Evolutionary conservation across 371 early-diverging fungal species (phyloP), one percentile per base, ranked within the genome.

Genomic region (Circinella minor): DNA sequence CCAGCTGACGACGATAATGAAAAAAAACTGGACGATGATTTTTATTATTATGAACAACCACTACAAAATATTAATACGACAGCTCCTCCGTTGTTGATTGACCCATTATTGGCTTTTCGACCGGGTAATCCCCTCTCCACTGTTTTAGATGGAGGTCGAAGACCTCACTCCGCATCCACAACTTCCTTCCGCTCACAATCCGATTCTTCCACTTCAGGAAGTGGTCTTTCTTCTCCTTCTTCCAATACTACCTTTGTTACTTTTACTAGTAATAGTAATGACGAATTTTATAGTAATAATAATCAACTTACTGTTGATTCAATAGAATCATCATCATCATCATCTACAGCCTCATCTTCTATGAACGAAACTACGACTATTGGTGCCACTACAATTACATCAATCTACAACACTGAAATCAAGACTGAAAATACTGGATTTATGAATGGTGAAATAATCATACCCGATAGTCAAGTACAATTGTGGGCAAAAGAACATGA

Each of bases 401-500:
- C 59, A 15, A 47, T 14, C 4, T 49, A 71, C 37, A 55, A 49
- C 17, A 55, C 47, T 39, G 34, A 34, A 36, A 18, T 69, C 14
- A 63, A 54, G 15, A 60, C 74, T 8, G 71, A 74, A 20, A 67
- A 49, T 34, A 60, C 70, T 18, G 81, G 81, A 0, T 78, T 82
- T 43, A 63, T 79, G 27, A 62, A 57, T 48, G 82, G 82, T 17
- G 61, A 73, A 27, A 70, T 79, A 20, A 8, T 11, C 7, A 7
- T 82, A 14, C 65, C 80, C 11, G 71, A 77, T 67, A 54, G 65
- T n/a, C 59, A 54, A 17, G 70, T 79, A 4, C 65, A 68, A 39
- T 65, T 67, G 36, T 79, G 80, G 82, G 77, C 78, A 4, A 74
- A 73, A 43, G 62, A 75, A 27, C 75, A 78, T 47, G 73, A 75